These are phyloP conservation scores for Emergomyces africanus DNA, from an alignment of 2,329 filamentous ascomycete species.

Conservation along the genomic window DNA sequence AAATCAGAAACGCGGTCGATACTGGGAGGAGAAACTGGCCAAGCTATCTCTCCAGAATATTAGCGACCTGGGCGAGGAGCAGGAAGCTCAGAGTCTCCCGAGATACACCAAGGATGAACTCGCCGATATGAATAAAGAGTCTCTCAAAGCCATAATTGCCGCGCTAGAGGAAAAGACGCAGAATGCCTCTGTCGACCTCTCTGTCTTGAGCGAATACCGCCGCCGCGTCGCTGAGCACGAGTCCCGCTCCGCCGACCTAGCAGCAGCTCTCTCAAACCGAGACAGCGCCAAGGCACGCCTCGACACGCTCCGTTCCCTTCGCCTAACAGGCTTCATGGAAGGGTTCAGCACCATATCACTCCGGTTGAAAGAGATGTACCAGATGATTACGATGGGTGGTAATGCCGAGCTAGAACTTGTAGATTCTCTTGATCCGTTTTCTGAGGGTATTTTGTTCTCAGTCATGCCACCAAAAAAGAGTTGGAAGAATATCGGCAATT, in stretches of 20 bases:
- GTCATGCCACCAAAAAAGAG: constrained; percentile 99
- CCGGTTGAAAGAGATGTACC: constrained; percentile 98
- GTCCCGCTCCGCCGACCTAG: constrained; percentile 69
- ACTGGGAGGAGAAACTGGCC: constrained; percentile 81
- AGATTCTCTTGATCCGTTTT: constrained; percentile 91
- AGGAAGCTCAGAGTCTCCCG: constrained; percentile 44
- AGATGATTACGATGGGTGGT: constrained; percentile 99
- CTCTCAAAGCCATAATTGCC: constrained; percentile 52
- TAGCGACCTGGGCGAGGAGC: constrained; percentile 52
- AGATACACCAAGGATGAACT: constrained; percentile 63
- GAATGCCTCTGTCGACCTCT: constrained; percentile 75
- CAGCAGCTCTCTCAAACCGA: constrained; percentile 60
- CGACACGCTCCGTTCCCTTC: constrained; percentile 78
- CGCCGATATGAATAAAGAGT: constrained; percentile 48
- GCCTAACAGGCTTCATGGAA: constrained; percentile 95
- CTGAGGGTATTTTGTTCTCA: constrained; percentile 89
- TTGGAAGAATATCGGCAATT: constrained; percentile 98
- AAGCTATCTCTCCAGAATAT: constrained; percentile 78
- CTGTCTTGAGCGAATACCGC: constrained; percentile 79
- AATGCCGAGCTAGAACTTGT: constrained; percentile 97
- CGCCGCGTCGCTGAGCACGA: constrained; percentile 74
- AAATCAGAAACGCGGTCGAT: constrained; percentile 68
- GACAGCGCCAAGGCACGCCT: constrained; percentile 85
- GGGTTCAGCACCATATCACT: constrained; percentile 91
- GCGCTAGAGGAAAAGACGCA: constrained; percentile 63